These are phyloP conservation scores for Penicillium sp. DNA, from an alignment of 2,329 filamentous ascomycete genomes.

Conservation along the genomic window DNA sequence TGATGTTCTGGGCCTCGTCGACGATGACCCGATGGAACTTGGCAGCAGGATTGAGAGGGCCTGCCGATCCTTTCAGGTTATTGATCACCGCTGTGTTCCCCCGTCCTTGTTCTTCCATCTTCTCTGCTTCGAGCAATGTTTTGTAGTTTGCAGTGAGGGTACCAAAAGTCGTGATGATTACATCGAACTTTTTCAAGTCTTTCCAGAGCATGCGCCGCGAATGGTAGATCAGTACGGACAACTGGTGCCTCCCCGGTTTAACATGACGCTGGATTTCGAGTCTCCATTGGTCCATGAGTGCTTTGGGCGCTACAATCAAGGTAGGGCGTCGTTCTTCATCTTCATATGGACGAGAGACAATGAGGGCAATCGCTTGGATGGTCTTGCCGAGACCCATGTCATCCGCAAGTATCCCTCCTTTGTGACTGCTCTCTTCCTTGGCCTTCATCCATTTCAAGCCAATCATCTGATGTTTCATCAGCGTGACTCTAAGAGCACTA, in stretches of 20 bases:
- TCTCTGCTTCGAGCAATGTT: constrained; percentile 52
- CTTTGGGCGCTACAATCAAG: constrained; percentile 76
- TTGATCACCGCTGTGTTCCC: constrained; percentile 25
- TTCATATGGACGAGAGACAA: constrained; percentile 62
- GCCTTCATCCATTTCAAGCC: constrained; percentile 72
- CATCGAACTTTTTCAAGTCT: constrained; percentile 63
- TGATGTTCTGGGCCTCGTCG: constrained; percentile 78
- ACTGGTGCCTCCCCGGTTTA: constrained; percentile 50
- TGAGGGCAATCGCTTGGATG: constrained; percentile 74
- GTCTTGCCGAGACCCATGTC: constrained; percentile 86
- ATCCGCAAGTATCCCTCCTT: constrained; percentile 72
- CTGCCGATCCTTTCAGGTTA: constrained; percentile 5
- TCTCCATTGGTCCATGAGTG: constrained; percentile 79
- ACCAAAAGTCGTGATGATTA: constrained; percentile 76
- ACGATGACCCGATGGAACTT: constrained; percentile 68
- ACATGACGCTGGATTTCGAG: constrained; percentile 72
- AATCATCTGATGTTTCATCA: constrained; percentile 80
- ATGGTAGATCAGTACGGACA: constrained; percentile 69
- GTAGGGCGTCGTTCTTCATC: constrained; percentile 64
- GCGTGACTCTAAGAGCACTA: constrained; percentile 59
- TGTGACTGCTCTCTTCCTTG: constrained; percentile 67
- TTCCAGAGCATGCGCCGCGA: constrained; percentile 56
- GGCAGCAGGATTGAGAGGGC: constrained; percentile 56
- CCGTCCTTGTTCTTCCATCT: constrained; percentile 48
- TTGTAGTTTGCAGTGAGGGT: constrained; percentile 66